phyloP scores from a whole-genome alignment of 192 early-diverging fungal genomes.

The Lobulomyces angularis region DNA sequence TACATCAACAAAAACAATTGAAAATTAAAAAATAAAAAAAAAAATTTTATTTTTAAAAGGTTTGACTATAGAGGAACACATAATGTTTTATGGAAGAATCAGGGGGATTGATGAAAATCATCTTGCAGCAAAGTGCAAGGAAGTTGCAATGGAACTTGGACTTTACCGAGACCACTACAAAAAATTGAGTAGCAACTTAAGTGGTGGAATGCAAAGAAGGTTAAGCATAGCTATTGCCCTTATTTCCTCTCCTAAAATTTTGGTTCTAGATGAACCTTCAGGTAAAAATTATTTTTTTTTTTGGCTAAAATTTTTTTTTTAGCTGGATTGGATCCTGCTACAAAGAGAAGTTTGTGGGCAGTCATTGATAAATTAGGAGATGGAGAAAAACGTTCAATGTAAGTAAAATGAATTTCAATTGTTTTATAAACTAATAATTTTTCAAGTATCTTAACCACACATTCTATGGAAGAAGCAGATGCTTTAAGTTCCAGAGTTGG shows the following conservation, averaged over 20 bases:
- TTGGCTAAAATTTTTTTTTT: background rate
- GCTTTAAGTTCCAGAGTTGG: slow-evolving; percentile 13
- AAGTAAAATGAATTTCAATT: too few relatives aligned
- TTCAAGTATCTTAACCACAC: slow-evolving; percentile 20
- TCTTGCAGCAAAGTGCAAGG: slow-evolving; percentile 7
- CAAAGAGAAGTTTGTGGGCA: slow-evolving; percentile 17
- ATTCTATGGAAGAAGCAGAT: slow-evolving; percentile 26
- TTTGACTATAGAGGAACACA: slow-evolving; percentile 29
- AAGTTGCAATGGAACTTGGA: slow-evolving; percentile 7
- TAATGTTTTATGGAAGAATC: slow-evolving; percentile 20
- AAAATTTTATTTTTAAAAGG: too few relatives aligned
- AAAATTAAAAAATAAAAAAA: too few relatives aligned
- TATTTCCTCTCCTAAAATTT: slow-evolving; percentile 12
- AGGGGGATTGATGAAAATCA: slow-evolving; percentile 11
- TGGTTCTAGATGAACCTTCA: slow-evolving; percentile 10
- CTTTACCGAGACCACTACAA: background rate
- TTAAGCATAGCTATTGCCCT: slow-evolving; percentile 14
- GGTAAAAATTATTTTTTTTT: background rate
- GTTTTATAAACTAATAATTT: background rate
- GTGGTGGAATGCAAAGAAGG: slow-evolving; percentile 11
- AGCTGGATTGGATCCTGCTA: slow-evolving; percentile 13
- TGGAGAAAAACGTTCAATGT: too few relatives aligned
- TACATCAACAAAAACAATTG: too few relatives aligned
- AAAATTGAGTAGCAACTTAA: slow-evolving; percentile 7
- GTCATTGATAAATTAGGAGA: too few relatives aligned